A percentile compares a stretch with the other conserved stretches of the same genome.
Conservation (phyloP, 169 alveolate species). For the Eimeria brunetti region DNA sequence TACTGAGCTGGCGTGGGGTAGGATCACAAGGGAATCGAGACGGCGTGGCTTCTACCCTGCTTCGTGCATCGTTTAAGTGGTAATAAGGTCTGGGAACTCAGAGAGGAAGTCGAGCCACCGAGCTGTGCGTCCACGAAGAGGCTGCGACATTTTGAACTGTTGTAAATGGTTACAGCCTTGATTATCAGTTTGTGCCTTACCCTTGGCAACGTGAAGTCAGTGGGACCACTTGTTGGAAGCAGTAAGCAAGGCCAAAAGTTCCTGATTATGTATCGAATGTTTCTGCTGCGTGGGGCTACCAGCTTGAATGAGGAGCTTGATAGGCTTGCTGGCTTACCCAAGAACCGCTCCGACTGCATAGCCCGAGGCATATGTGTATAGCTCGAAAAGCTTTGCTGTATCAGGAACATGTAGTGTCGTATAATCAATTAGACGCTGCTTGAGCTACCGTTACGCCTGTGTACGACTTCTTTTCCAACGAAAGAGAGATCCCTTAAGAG, state of each 20-base stretch:
- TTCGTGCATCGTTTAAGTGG: not conserved
- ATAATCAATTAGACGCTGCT: no score
- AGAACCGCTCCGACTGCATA: not conserved
- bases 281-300: not conserved
- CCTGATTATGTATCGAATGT: not conserved
- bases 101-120: not conserved
- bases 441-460: not conserved
- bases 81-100: not conserved
- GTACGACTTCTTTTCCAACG: not conserved
- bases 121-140: not conserved
- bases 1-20: not conserved
- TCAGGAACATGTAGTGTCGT: not conserved
- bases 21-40: not conserved
- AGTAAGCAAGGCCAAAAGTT: not conserved
- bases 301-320: not conserved
- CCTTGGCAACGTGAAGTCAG: not conserved
- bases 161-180: not conserved
- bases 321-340: not conserved
- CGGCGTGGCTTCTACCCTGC: not conserved
- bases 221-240: not conserved
- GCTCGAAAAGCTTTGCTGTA: not conserved
- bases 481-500: not conserved
- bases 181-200: not conserved
- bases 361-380: not conserved
- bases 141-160: not conserved